Percentiles rank a stretch among this genome's conserved stretches.
Evolutionary conservation across 345 rosid genomes (phyloP).

Genomic region (Brassica incana): DNA sequence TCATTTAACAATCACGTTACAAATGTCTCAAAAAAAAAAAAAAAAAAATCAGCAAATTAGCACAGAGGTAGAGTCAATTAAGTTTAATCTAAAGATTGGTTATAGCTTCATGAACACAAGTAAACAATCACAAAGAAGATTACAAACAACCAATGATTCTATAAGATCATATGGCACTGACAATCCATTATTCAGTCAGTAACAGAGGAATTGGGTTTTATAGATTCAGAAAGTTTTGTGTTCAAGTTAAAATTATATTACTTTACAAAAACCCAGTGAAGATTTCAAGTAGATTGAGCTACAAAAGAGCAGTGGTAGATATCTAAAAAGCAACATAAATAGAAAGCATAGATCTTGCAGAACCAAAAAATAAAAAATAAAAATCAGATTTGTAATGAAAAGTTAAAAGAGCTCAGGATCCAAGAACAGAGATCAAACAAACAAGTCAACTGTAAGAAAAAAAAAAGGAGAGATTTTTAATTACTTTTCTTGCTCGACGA

Average conservation of each 20-base stretch:
- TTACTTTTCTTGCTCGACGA: slow-evolving; percentile 91
- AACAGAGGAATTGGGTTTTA: neutral
- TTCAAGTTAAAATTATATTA: neutral
- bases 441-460: slow-evolving; percentile 17
- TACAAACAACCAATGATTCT: neutral
- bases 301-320: neutral
- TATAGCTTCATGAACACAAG: slow-evolving; percentile 13
- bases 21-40: neutral
- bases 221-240: neutral
- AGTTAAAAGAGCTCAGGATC: neutral
- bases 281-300: neutral
- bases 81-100: neutral
- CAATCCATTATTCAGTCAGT: neutral
- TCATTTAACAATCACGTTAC: neutral
- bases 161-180: neutral
- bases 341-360: slow-evolving; percentile 19
- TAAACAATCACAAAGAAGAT: neutral
- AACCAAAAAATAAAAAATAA: neutral
- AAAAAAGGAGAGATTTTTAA: neutral
- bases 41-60: neutral
- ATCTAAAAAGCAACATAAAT: neutral
- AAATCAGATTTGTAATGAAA: slow-evolving; percentile 19
- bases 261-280: neutral
- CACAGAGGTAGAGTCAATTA: neutral
- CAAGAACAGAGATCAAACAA: slow-evolving; percentile 20